Evolutionary conservation across 768 basidiomycete genomes (phyloP).

Genomic region (Russula earlei): DNA sequence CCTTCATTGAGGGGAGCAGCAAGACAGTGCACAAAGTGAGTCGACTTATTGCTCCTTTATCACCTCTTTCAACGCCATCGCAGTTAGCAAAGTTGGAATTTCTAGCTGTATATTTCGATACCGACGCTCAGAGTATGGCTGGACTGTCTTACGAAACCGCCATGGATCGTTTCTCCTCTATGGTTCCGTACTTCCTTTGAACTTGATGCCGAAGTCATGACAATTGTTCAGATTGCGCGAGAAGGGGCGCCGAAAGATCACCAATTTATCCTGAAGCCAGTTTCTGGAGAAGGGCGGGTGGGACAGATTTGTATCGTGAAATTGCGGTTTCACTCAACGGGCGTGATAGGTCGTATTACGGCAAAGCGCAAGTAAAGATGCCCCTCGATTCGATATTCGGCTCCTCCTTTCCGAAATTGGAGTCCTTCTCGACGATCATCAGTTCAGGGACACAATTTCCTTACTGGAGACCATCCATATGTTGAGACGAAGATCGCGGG

Average conservation of each 20-base stretch:
- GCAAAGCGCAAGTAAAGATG: slow-evolving; percentile 59
- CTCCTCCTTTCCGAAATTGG: slow-evolving; percentile 90
- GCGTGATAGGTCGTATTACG: slow-evolving; percentile 66
- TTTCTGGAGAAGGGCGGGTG: slow-evolving; percentile 89
- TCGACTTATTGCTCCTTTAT: background rate
- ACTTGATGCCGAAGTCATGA: background rate
- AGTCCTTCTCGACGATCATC: slow-evolving; percentile 82
- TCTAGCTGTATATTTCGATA: slow-evolving; percentile 90
- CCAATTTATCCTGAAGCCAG: slow-evolving; percentile 92
- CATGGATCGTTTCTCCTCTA: slow-evolving; percentile 59
- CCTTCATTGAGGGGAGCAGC: slow-evolving; percentile 85
- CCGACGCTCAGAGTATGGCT: slow-evolving; percentile 74
- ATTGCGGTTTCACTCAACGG: background rate
- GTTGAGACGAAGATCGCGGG: slow-evolving; percentile 77
- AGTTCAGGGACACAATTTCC: slow-evolving; percentile 89
- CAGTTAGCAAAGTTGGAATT: slow-evolving; percentile 82
- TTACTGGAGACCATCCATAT: slow-evolving; percentile 96
- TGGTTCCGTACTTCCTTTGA: slow-evolving; percentile 35
- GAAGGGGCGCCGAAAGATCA: slow-evolving; percentile 46
- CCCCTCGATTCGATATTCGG: slow-evolving; percentile 80
- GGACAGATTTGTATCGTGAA: slow-evolving; percentile 22
- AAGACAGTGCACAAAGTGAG: slow-evolving; percentile 83
- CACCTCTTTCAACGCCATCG: slow-evolving; percentile 1
- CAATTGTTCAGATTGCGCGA: slow-evolving; percentile 38
- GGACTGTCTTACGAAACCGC: slow-evolving; percentile 57